Evolutionary conservation across 2,329 filamentous ascomycete species (phyloP).

Genomic region (Lachnellula suecica): DNA sequence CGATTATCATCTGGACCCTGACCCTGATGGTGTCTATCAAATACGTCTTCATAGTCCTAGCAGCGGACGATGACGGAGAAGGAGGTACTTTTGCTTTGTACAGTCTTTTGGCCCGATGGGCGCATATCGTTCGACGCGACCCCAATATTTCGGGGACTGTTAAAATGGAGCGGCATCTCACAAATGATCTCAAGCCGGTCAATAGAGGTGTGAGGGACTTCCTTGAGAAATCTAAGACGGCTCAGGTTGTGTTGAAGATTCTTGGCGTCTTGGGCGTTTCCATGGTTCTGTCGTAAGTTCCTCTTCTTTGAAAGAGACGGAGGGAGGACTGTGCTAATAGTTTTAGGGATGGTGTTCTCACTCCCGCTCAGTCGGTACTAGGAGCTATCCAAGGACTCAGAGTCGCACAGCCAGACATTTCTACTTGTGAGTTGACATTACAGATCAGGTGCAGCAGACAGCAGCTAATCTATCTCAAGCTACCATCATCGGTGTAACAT

Average conservation of each 20-base stretch:
- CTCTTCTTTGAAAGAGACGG: slow-evolving; percentile 8
- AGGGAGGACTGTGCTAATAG: slow-evolving; percentile 7
- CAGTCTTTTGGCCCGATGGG: slow-evolving; percentile 60
- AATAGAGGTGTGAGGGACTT: slow-evolving; percentile 53
- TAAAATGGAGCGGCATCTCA: slow-evolving; percentile 58
- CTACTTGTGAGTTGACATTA: slow-evolving; percentile 31
- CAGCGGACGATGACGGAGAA: slow-evolving; percentile 69
- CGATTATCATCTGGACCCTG: slow-evolving; percentile 68
- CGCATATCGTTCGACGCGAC: slow-evolving; percentile 59
- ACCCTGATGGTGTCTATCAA: slow-evolving; percentile 70
- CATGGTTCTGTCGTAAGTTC: slow-evolving; percentile 55
- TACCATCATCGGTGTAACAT: slow-evolving; percentile 62
- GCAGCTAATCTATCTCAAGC: slow-evolving; percentile 41
- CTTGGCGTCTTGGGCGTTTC: slow-evolving; percentile 66
- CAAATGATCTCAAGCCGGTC: slow-evolving; percentile 52
- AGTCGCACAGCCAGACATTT: slow-evolving; percentile 57
- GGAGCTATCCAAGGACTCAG: slow-evolving; percentile 65
- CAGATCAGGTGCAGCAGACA: background rate
- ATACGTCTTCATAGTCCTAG: slow-evolving; percentile 65
- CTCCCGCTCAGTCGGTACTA: slow-evolving; percentile 68
- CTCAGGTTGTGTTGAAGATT: slow-evolving; percentile 54
- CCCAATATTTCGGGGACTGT: slow-evolving; percentile 55
- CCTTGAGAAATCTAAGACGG: slow-evolving; percentile 55
- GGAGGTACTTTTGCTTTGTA: slow-evolving; percentile 70
- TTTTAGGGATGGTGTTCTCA: slow-evolving; percentile 58